Evolutionary conservation across 1,139 yeast species (phyloP).

Genomic region (Arxiozyma bovina): DNA sequence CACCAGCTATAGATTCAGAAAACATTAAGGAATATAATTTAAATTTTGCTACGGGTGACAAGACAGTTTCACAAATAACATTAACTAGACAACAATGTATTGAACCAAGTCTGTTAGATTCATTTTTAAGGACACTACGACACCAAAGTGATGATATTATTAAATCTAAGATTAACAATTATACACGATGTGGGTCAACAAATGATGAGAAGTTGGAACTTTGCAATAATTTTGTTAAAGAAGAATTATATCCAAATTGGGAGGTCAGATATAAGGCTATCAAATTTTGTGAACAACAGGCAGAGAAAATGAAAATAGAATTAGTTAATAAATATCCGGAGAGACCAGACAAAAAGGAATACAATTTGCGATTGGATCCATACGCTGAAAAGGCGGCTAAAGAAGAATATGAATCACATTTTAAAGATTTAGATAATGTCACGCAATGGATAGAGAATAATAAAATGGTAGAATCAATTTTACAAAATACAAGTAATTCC

Average conservation of each 20-base stretch:
- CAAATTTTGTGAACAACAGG: constrained; percentile 33
- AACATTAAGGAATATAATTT: constrained; percentile 9
- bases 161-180: constrained; percentile 34
- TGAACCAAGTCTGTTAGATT: constrained; percentile 34
- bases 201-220: constrained; percentile 7
- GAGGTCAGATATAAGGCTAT: constrained; percentile 32
- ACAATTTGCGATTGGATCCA: constrained; percentile 34
- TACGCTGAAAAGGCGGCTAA: constrained; percentile 36
- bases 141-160: constrained; percentile 38
- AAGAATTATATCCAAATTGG: constrained; percentile 39
- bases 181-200: constrained; percentile 16
- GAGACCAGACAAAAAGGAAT: constrained; percentile 11
- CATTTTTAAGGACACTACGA: constrained; percentile 37
- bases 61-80: constrained; percentile 15
- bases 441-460: constrained; percentile 36
- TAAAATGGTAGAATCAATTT: constrained; percentile 34
- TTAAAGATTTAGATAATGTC: constrained; percentile 26
- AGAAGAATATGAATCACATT: constrained; percentile 26
- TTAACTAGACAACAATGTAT: constrained; percentile 33
- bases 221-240: constrained; percentile 31
- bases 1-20: constrained; percentile 14
- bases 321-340: constrained; percentile 14
- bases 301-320: constrained; percentile 24
- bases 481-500: constrained; percentile 32
- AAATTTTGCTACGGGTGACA: constrained; percentile 14